Conservation (phyloP, 2,329 filamentous ascomycete species). For the Dothistroma septosporum region DNA sequence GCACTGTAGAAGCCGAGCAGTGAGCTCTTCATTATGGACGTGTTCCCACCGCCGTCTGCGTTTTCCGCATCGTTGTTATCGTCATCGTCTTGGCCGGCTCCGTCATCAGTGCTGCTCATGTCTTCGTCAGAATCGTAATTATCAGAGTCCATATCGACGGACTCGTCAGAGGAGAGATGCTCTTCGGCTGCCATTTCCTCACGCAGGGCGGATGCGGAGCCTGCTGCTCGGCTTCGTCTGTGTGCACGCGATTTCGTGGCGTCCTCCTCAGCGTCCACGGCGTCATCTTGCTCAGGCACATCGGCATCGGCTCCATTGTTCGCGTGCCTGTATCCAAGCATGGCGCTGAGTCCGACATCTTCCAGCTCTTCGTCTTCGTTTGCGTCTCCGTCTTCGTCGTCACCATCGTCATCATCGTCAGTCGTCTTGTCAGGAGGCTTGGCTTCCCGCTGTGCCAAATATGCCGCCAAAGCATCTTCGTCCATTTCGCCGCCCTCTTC, state of each 20-base stretch:
- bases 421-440: slow-evolving; percentile 31
- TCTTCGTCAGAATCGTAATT: slow-evolving; percentile 36
- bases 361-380: slow-evolving; percentile 9
- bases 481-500: slow-evolving; percentile 53
- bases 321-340: slow-evolving; percentile 1
- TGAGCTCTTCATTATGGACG: slow-evolving; percentile 12
- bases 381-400: slow-evolving; percentile 8
- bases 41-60: slow-evolving; percentile 24
- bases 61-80: slow-evolving; percentile 28
- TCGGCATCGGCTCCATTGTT: background rate
- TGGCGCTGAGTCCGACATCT: slow-evolving; percentile 6
- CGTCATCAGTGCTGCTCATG: slow-evolving; percentile 36
- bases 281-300: background rate
- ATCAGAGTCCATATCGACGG: slow-evolving; percentile 36
- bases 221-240: slow-evolving; percentile 2
- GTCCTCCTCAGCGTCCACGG: slow-evolving; percentile 1
- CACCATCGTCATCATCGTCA: slow-evolving; percentile 14
- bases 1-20: slow-evolving; percentile 29
- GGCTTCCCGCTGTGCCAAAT: slow-evolving; percentile 27
- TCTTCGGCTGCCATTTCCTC: background rate
- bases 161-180: slow-evolving; percentile 37
- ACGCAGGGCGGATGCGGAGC: slow-evolving; percentile 1
- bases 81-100: slow-evolving; percentile 30
- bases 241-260: background rate
- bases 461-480: slow-evolving; percentile 42